phyloP scores from a whole-genome alignment of 2,329 filamentous ascomycete species.

The Corniculantispora saksenae region DNA sequence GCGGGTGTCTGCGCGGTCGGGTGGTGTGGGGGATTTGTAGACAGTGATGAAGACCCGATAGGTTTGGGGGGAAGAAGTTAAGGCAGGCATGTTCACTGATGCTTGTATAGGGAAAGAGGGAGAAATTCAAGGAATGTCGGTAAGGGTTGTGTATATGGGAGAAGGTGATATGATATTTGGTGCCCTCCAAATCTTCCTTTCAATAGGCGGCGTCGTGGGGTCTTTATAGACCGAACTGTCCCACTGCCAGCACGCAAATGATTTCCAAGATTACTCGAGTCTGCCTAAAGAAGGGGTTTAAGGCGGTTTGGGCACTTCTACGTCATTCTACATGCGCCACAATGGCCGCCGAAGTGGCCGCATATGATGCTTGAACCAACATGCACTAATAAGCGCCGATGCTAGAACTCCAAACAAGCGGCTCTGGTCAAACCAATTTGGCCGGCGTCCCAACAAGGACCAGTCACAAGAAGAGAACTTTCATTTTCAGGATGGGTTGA shows the following conservation, averaged over 20 bases:
- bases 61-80: too few species aligned
- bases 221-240: neutral
- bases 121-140: too few species aligned
- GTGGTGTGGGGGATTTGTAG: too few species aligned
- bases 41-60: too few species aligned
- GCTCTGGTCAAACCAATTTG: neutral
- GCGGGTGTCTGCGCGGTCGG: neutral
- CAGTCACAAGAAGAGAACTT: neutral
- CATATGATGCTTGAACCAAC: neutral
- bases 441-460: neutral
- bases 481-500: too few species aligned
- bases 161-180: too few species aligned
- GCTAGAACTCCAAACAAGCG: neutral
- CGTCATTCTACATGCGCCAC: neutral
- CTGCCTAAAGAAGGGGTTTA: too few species aligned
- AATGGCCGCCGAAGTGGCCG: neutral
- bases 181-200: too few species aligned
- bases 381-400: neutral
- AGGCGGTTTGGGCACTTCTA: too few species aligned
- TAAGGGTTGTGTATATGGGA: too few species aligned
- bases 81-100: neutral
- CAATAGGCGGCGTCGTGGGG: neutral
- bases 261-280: too few species aligned
- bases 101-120: neutral
- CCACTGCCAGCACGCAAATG: too few species aligned